A percentile compares a stretch with the other conserved stretches of the same genome.
Conservation (phyloP, 2,329 filamentous ascomycete species). For the Scytalidium sp. region DNA sequence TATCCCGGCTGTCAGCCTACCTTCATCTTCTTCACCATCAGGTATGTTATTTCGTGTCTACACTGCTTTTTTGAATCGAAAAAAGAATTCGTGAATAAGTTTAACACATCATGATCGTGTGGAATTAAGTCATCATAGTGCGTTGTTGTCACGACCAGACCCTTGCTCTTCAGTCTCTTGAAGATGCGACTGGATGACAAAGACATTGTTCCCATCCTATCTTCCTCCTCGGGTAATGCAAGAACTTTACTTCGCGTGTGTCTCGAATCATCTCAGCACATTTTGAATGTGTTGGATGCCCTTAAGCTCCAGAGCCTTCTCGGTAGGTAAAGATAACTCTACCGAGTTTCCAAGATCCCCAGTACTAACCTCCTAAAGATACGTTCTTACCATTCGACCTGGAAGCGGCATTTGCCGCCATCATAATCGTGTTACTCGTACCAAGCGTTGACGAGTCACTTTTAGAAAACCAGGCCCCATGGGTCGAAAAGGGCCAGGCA, state of each 20-base stretch:
- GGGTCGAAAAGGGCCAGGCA: conserved; percentile 37
- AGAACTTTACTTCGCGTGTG: conserved; percentile 36
- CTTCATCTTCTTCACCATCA: conserved; percentile 37
- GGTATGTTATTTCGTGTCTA: neutral
- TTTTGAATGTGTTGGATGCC: conserved; percentile 38
- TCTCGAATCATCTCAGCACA: conserved; percentile 40
- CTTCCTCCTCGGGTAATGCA: conserved; percentile 33
- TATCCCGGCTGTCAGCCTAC: conserved; percentile 39
- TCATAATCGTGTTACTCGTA: conserved; percentile 36
- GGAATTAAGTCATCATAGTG: conserved; percentile 21
- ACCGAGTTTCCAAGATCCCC: neutral
- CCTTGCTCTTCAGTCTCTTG: conserved; percentile 40
- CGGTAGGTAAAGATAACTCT: conserved; percentile 29
- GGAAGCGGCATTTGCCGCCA: conserved; percentile 40
- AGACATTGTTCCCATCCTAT: conserved; percentile 27
- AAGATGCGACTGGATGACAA: conserved; percentile 30
- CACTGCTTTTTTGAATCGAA: neutral
- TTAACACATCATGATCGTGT: too few relatives aligned
- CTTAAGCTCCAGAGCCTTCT: conserved; percentile 43
- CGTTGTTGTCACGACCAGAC: conserved; percentile 36
- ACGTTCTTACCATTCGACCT: conserved; percentile 47
- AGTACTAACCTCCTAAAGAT: conserved; percentile 28
- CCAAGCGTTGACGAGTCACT: conserved; percentile 32
- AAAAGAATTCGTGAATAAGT: too few relatives aligned
- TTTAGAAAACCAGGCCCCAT: conserved; percentile 31